These are phyloP conservation scores for Backusella sp. DNA, from an alignment of 192 early-diverging fungal genomes.

Conservation along the genomic window DNA sequence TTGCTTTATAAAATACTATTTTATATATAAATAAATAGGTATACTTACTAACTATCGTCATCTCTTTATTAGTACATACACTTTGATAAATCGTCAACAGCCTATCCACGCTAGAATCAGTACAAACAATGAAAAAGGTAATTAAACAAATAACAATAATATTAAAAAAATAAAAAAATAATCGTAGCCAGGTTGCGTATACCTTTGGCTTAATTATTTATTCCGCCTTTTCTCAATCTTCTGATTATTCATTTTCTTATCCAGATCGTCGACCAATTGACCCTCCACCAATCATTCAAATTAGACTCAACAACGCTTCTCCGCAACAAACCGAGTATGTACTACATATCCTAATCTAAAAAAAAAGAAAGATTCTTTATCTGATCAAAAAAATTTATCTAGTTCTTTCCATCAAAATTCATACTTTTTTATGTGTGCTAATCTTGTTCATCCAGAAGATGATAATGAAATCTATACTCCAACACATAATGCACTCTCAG, in stretches of 20 bases:
- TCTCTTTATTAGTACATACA: neutral
- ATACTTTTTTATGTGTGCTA: conserved; percentile 92
- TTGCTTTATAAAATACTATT: neutral
- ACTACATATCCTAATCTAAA: conserved; percentile 1
- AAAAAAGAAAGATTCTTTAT: neutral
- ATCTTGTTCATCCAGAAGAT: conserved; percentile 69
- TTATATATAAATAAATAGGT: neutral
- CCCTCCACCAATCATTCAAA: conserved; percentile 26
- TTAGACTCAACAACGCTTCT: conserved; percentile 11
- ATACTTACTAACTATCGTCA: no score
- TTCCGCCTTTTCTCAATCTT: neutral
- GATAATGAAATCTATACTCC: conserved; percentile 70
- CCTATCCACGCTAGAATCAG: conserved; percentile 15
- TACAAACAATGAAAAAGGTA: conserved; percentile 20
- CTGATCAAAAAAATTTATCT: neutral
- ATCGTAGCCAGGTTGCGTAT: neutral
- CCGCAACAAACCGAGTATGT: conserved; percentile 10
- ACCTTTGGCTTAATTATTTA: neutral
- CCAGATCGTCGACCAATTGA: conserved; percentile 25
- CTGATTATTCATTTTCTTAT: neutral
- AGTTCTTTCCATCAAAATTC: conserved; percentile 67
- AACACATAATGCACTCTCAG: conserved; percentile 73
- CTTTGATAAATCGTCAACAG: conserved; percentile 17
- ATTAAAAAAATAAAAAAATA: neutral
- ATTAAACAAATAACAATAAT: neutral